Evolutionary conservation across 352 stramenopile species (phyloP).

Genomic region (Pythium folliculosum): DNA sequence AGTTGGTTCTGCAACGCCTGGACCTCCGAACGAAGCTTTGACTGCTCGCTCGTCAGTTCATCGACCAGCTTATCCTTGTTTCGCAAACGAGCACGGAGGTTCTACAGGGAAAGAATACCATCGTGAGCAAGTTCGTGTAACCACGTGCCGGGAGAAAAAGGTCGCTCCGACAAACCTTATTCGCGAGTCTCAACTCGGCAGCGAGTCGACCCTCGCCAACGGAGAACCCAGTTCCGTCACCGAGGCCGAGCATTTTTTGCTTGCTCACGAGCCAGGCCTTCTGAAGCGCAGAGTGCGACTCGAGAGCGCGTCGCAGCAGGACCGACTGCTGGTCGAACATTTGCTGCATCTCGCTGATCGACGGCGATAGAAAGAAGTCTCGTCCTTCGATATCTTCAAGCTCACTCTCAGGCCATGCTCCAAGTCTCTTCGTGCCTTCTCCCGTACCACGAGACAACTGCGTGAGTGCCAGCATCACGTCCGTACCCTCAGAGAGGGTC

Average conservation of each 20-base stretch:
- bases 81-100: conserved; percentile 69
- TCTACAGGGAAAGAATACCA: conserved; percentile 38
- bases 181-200: conserved; percentile 77
- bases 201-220: conserved; percentile 81
- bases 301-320: conserved; percentile 65
- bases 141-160: neutral
- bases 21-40: conserved; percentile 53
- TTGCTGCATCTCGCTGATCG: conserved; percentile 84
- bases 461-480: conserved; percentile 73
- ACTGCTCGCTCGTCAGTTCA: conserved; percentile 77
- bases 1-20: conserved; percentile 65
- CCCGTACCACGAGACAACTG: conserved; percentile 44
- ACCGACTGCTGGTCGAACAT: conserved; percentile 88
- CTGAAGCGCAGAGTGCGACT: conserved; percentile 74
- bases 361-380: conserved; percentile 84
- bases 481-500: conserved; percentile 72
- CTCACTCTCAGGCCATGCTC: conserved; percentile 46
- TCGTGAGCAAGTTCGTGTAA: neutral
- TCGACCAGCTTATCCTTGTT: conserved; percentile 87
- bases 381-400: conserved; percentile 60
- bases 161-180: conserved; percentile 59
- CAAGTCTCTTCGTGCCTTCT: conserved; percentile 43
- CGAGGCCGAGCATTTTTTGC: conserved; percentile 67
- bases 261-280: conserved; percentile 78
- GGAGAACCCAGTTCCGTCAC: conserved; percentile 54